Evolutionary conservation across 176 grass and related monocot genomes (phyloP).

Genomic region (Oryza meridionalis): DNA sequence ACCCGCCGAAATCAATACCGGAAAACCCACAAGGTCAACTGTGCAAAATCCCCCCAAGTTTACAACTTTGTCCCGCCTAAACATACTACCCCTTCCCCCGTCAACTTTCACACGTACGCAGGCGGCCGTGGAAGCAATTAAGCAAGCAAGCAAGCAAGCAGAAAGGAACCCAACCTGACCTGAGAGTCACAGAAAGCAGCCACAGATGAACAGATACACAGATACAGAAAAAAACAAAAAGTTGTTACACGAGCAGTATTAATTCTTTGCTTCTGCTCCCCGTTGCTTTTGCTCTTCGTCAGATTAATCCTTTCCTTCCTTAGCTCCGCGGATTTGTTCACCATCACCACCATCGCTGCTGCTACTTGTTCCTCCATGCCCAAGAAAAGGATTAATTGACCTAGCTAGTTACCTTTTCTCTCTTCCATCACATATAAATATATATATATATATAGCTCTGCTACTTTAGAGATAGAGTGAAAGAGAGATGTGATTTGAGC

Average conservation of each 20-base stretch:
- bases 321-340: constrained; percentile 49
- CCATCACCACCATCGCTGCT: not conserved
- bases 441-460: not conserved
- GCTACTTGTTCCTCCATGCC: constrained; percentile 57
- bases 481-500: not conserved
- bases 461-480: not conserved
- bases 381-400: constrained; percentile 63
- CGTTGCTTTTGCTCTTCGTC: not conserved
- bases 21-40: not conserved
- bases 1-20: no score
- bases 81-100: no score
- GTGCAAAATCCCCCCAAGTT: not conserved
- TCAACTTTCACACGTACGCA: not conserved
- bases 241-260: constrained; percentile 23
- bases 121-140: not conserved
- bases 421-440: constrained; percentile 38
- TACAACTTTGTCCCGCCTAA: not conserved
- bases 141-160: not conserved
- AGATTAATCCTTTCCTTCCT: constrained; percentile 59
- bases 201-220: no score
- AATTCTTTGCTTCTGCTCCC: not conserved
- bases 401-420: no score
- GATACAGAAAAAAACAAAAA: not conserved
- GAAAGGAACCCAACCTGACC: constrained; percentile 16
- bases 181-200: no score